A percentile compares a stretch with the other conserved stretches of the same genome.
Conservation (phyloP, 495 filamentous ascomycete species). For the Lepidopterella palustris region DNA sequence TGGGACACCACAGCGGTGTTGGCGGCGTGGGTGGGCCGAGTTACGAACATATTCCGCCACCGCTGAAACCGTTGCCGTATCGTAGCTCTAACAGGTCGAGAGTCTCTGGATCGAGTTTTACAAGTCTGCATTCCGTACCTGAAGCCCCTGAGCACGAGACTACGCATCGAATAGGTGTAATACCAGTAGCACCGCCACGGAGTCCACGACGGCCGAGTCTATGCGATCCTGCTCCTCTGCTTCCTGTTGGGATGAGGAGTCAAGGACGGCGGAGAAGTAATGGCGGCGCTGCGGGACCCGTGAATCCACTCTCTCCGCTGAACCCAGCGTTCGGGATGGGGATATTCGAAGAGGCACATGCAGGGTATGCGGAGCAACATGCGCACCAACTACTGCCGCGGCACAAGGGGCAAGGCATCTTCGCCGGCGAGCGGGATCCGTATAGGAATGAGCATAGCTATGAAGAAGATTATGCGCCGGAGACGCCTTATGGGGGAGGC, state of each 20-base stretch:
- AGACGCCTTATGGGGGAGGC: not conserved
- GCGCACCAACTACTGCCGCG: not conserved
- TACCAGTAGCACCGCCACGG: conserved; percentile 1
- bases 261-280: not conserved
- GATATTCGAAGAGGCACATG: not conserved
- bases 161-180: too few relatives aligned
- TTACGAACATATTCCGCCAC: not conserved
- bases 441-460: not conserved
- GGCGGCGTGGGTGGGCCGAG: not conserved
- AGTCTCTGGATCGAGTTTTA: conserved; percentile 16
- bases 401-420: not conserved
- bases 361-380: not conserved
- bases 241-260: not conserved
- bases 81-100: conserved; percentile 17
- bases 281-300: not conserved
- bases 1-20: not conserved
- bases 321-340: not conserved
- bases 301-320: not conserved
- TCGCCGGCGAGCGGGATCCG: not conserved
- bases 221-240: too few relatives aligned
- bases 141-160: conserved; percentile 17
- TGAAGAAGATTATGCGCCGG: not conserved
- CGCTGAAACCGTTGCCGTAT: conserved; percentile 12
- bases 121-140: conserved; percentile 21
- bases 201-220: not conserved